These are phyloP conservation scores for Oropetium thomaeum DNA, from an alignment of 176 grass and related monocot species.

Conservation along the genomic window DNA sequence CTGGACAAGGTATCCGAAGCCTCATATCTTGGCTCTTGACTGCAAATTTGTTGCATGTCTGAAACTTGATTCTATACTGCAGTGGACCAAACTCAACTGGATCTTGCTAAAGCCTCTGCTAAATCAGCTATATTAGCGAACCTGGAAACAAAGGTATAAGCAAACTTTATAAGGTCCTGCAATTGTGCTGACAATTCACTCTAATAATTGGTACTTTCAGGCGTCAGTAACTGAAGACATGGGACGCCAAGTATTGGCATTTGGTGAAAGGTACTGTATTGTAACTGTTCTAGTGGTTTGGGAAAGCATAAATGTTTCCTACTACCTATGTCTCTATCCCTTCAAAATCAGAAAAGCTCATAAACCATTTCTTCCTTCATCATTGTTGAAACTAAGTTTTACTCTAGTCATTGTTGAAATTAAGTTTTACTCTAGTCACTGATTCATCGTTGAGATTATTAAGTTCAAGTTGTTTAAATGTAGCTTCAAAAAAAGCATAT, in stretches of 20 bases:
- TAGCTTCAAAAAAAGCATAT: too few relatives aligned
- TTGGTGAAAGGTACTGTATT: conserved; percentile 76
- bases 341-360: not conserved
- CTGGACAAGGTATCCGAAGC: conserved; percentile 71
- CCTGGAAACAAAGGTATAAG: conserved; percentile 72
- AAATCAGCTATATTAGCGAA: conserved; percentile 74
- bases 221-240: conserved; percentile 71
- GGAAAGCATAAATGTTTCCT: not conserved
- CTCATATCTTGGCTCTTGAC: conserved; percentile 23
- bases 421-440: not conserved
- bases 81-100: conserved; percentile 82
- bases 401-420: not conserved
- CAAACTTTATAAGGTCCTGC: conserved; percentile 23
- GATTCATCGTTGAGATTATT: conserved; percentile 9
- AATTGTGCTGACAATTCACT: conserved; percentile 10
- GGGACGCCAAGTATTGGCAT: conserved; percentile 76
- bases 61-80: conserved; percentile 30
- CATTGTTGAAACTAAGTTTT: not conserved
- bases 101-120: conserved; percentile 79
- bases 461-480: not conserved
- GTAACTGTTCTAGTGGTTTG: conserved; percentile 16
- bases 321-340: conserved; percentile 15
- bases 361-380: not conserved
- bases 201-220: conserved; percentile 40
- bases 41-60: conserved; percentile 23